phyloP scores from a whole-genome alignment of 345 rosid genomes.

The Trapa bicornis region DNA sequence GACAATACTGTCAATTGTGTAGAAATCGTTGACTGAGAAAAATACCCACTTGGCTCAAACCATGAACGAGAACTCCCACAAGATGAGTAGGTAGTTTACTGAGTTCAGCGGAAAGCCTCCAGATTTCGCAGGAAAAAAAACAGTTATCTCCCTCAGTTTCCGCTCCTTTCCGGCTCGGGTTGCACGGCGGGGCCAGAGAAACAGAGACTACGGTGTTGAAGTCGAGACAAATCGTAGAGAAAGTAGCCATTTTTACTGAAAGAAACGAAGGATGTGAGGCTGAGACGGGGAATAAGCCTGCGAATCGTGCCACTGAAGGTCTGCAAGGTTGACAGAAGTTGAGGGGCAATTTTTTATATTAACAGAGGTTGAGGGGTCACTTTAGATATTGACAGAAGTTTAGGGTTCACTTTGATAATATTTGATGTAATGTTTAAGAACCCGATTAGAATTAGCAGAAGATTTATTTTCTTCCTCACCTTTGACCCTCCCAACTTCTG shows the following conservation, averaged over 20 bases:
- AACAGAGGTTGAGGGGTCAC: no score
- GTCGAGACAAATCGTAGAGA: neutral
- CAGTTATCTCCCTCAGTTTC: constrained; percentile 12
- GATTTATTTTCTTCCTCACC: neutral
- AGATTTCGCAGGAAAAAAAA: constrained; percentile 29
- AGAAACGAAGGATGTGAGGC: neutral
- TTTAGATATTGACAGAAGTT: neutral
- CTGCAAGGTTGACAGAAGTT: no score
- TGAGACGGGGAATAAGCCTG: neutral
- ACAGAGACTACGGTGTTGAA: neutral
- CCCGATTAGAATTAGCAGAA: neutral
- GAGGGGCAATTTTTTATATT: no score
- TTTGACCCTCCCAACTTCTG: neutral
- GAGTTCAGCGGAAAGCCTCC: constrained; percentile 36
- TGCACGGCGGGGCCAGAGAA: neutral
- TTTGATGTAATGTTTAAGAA: neutral
- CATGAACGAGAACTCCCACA: neutral
- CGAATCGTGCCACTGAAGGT: no score
- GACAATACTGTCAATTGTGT: neutral
- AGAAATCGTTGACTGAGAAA: neutral
- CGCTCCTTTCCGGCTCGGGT: neutral
- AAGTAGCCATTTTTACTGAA: neutral
- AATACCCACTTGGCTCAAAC: neutral
- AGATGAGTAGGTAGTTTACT: constrained; percentile 17
- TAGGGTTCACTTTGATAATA: neutral